Conservation (phyloP, 208 protist genomes). For the Polymyxa betae region DNA sequence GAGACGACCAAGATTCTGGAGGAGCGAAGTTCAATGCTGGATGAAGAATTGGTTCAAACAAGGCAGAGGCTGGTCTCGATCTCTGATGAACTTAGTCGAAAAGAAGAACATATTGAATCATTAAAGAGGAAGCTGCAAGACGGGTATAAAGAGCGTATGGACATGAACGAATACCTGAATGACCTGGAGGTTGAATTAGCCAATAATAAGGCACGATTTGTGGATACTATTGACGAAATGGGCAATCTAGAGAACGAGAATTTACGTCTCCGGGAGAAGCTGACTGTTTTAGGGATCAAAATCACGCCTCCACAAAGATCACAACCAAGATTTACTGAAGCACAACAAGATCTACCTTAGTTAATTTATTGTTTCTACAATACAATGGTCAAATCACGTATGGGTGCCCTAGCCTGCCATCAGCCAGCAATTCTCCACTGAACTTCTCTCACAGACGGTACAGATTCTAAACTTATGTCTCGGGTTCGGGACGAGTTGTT, state of each 20-base stretch:
- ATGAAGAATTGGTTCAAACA: neutral
- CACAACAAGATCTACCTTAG: too few relatives aligned
- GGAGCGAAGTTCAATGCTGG: neutral
- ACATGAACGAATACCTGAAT: slow-evolving; percentile 39
- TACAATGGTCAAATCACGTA: too few relatives aligned
- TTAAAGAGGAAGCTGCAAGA: slow-evolving; percentile 21
- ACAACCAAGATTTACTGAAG: slow-evolving; percentile 29
- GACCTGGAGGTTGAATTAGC: slow-evolving; percentile 25
- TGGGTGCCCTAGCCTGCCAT: too few relatives aligned
- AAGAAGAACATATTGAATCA: slow-evolving; percentile 10
- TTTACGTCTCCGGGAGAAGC: slow-evolving; percentile 6
- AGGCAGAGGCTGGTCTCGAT: neutral
- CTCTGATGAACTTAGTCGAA: neutral
- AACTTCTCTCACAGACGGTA: too few relatives aligned
- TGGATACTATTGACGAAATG: slow-evolving; percentile 31
- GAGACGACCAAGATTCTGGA: slow-evolving; percentile 50
- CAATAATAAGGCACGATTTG: slow-evolving; percentile 43
- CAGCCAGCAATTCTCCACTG: too few relatives aligned
- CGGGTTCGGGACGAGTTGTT: too few relatives aligned
- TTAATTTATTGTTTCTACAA: too few relatives aligned
- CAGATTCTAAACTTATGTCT: too few relatives aligned
- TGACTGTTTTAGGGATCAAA: neutral
- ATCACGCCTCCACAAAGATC: neutral
- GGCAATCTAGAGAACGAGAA: slow-evolving; percentile 52
- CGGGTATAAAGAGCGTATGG: neutral